These are phyloP conservation scores for Heliocybe sulcata DNA, from an alignment of 1,284 basidiomycete genomes.

Conservation along the genomic window DNA sequence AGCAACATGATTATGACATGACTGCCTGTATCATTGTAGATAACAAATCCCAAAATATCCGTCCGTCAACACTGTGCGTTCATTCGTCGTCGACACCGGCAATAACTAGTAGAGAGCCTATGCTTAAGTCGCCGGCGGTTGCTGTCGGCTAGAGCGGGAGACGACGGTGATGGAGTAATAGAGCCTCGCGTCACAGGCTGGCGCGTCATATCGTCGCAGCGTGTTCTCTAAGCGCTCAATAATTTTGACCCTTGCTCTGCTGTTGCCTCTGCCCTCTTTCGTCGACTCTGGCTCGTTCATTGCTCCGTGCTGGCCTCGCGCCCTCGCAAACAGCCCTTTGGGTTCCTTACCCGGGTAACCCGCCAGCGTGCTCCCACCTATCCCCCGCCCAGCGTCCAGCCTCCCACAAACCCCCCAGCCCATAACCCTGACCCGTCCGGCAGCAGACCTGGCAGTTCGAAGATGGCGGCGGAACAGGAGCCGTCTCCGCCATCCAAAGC, in stretches of 20 bases:
- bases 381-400: not conserved
- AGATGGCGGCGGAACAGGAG: slow-evolving; percentile 1
- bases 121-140: too few relatives aligned
- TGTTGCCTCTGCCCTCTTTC: not conserved
- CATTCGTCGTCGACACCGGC: not conserved
- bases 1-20: not conserved
- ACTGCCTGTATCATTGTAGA: not conserved
- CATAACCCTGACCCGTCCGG: not conserved
- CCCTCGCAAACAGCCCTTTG: slow-evolving; percentile 2
- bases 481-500: slow-evolving; percentile 44
- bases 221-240: not conserved
- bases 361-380: not conserved
- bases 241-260: not conserved
- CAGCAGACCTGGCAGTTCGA: not conserved
- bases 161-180: not conserved
- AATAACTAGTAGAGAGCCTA: too few relatives aligned
- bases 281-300: slow-evolving; percentile 1
- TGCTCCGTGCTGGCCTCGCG: slow-evolving; percentile 3
- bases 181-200: not conserved
- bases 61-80: not conserved
- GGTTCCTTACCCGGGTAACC: not conserved
- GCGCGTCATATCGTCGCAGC: not conserved
- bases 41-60: not conserved
- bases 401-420: not conserved
- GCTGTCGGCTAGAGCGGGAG: not conserved